Base-by-base conservation (phyloP, 2,329 filamentous ascomycete genomes). In the Juglanconis juglandina region DNA sequence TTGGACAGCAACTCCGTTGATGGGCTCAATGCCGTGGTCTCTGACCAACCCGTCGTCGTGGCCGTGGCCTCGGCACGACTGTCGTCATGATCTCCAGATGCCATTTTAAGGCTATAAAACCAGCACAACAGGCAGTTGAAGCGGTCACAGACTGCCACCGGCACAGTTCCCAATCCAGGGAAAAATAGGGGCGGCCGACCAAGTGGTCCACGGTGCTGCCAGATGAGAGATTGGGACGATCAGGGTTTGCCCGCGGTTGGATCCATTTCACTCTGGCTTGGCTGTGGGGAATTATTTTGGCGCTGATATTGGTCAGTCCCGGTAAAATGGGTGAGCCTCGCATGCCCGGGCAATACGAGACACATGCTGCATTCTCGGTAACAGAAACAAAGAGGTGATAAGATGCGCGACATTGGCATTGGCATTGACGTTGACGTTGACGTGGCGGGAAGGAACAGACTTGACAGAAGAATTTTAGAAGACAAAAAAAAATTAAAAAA, bases 21-120 rank as follows among this genome's bases (percentile, higher is more conserved):
- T 24, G 24, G 24, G 24, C 24, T 24, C 24, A 24, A 24, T 24
- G 24, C 24, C 24, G 24, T 24, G 24, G 2, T 24, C 24, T 24
- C 24, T 24, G 24, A 24, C 24, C 24, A 24, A 24, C 24, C 24
- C 24, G 24, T 24, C 24, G 24, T 24, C 24, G 24, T 24, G 24
- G 24, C 24, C 24, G 24, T 24, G 24, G 24, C 52, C 42, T 33
- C 41, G 53, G 13, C 46, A 52, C 50, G 34, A 39, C 53, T 56
- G 53, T 56, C 53, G 58, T 60, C 58, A 56, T 56, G 37, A 46
- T 56, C 33, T 55, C 47, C 35, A 37, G 46, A 41, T 48, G 44
- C 46, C 30, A 60, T 39, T n/a, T 13, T 13, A 54, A 35, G 48
- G 41, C 24, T 49, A 24, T 54, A 60, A 32, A 33, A 34, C 17